These are phyloP conservation scores for Backusella australiensis DNA, from an alignment of 192 early-diverging fungal species.

Conservation along the genomic window DNA sequence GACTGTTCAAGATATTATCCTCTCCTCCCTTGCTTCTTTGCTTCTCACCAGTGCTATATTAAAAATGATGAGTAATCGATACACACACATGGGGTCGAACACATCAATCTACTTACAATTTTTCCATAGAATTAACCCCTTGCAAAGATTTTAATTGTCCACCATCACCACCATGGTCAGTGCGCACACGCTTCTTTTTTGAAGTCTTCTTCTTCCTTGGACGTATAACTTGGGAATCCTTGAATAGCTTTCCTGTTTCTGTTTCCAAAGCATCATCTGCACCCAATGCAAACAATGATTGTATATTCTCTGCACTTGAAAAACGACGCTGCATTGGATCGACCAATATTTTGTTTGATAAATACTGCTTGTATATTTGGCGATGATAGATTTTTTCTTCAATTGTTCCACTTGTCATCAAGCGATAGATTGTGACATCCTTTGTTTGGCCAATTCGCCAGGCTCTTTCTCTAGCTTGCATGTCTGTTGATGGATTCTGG, in stretches of 20 bases:
- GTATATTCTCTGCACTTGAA: slow-evolving; percentile 73
- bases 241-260: slow-evolving; percentile 86
- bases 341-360: slow-evolving; percentile 94
- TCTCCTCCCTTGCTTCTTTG: slow-evolving; percentile 1
- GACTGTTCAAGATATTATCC: slow-evolving; percentile 66
- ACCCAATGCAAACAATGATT: slow-evolving; percentile 83
- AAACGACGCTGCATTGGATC: slow-evolving; percentile 89
- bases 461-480: slow-evolving; percentile 93
- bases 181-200: slow-evolving; percentile 9
- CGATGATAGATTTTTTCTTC: slow-evolving; percentile 97
- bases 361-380: slow-evolving; percentile 96
- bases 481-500: slow-evolving; percentile 90
- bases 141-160: slow-evolving; percentile 32
- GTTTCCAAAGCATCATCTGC: slow-evolving; percentile 56
- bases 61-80: not conserved
- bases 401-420: slow-evolving; percentile 94
- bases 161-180: slow-evolving; percentile 31
- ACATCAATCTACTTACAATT: slow-evolving; percentile 29
- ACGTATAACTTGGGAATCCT: slow-evolving; percentile 61
- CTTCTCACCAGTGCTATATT: slow-evolving; percentile 17
- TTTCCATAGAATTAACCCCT: slow-evolving; percentile 38
- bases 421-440: slow-evolving; percentile 87
- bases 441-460: slow-evolving; percentile 92
- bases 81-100: not conserved
- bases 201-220: not conserved